Evolutionary conservation across 192 early-diverging fungal genomes (phyloP), one percentile per base, ranked within the genome.

Genomic region (Linnemannia exigua): DNA sequence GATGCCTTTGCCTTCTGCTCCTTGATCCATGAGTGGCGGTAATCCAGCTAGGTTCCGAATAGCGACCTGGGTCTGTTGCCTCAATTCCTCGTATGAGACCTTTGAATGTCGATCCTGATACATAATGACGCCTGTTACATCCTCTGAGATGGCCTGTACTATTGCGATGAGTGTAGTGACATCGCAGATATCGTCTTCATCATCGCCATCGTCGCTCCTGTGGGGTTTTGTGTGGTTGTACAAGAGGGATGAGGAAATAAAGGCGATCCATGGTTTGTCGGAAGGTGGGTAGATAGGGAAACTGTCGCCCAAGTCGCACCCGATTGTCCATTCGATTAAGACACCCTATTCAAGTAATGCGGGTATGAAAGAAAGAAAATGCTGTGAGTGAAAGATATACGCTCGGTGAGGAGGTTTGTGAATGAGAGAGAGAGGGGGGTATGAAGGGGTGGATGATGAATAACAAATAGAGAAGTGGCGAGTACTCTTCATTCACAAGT

Each of bases 231-330:
- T 54, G 52, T 17, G 28, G 41, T 76, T 47, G 52, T 70, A 72
- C 16, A 86, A 66, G 22, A 77, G 58, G 6, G 84, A 69, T 0
- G 84, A 86, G 2, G 84, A 86, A n/a, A 86, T 76, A 28, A 86
- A 80, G 6, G 84, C 84, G 20, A 86, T 86, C 84, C 84, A 86
- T 4, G 84, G 84, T 28, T 68, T 22, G 2, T 86, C 77, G 35
- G 78, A 73, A 19, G 84, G 84, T 9, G 84, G 77, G 19, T 80
- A 77, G 22, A 86, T 79, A 4, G 84, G 79, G 25, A 86, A 77
- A 1, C 9, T 67, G 70, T 74, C 70, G 48, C 70, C 79, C 15
- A 86, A 28, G 28, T 86, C 75, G 35, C 84, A 86, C 35, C 78
- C 84, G 3, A 80, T 69, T 22, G 35, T 80, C 84, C 84, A 86